A percentile compares a stretch with the other conserved stretches of the same genome.
phyloP scores from a whole-genome alignment of 495 filamentous ascomycete genomes.

The Hypoxylon lienhwacheense region DNA sequence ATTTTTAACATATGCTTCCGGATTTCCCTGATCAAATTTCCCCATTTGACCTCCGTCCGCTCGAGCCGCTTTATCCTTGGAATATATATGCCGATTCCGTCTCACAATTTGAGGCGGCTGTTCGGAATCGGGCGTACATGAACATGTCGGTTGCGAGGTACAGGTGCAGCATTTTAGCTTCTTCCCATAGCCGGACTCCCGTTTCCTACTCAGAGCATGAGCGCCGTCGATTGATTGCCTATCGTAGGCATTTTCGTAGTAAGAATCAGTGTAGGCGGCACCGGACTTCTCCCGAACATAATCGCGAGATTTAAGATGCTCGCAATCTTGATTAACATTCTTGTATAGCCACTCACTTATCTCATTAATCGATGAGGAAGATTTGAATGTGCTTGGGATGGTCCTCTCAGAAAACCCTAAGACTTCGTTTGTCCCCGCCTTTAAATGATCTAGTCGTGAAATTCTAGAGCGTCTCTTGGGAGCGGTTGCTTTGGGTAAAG shows the following conservation, averaged over 20 bases:
- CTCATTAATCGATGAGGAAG: neutral
- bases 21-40: constrained; percentile 53
- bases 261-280: neutral
- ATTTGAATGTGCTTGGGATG: neutral
- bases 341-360: neutral
- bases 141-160: constrained; percentile 71
- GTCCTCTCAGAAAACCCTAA: neutral
- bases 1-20: constrained; percentile 72
- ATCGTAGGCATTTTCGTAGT: no score
- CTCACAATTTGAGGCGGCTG: constrained; percentile 68
- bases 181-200: constrained; percentile 30
- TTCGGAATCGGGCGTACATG: constrained; percentile 77
- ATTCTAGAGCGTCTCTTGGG: neutral
- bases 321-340: neutral
- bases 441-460: neutral
- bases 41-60: no score
- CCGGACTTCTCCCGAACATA: neutral
- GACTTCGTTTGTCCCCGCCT: neutral
- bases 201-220: constrained; percentile 3
- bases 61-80: constrained; percentile 84
- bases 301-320: neutral
- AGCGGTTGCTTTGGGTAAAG: neutral
- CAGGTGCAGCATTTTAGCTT: constrained; percentile 53
- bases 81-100: constrained; percentile 77
- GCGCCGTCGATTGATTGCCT: neutral